Percentiles rank a stretch among this genome's conserved stretches.
Conservation (phyloP, 495 filamentous ascomycete genomes). For the Aspergillus cavernicola region DNA sequence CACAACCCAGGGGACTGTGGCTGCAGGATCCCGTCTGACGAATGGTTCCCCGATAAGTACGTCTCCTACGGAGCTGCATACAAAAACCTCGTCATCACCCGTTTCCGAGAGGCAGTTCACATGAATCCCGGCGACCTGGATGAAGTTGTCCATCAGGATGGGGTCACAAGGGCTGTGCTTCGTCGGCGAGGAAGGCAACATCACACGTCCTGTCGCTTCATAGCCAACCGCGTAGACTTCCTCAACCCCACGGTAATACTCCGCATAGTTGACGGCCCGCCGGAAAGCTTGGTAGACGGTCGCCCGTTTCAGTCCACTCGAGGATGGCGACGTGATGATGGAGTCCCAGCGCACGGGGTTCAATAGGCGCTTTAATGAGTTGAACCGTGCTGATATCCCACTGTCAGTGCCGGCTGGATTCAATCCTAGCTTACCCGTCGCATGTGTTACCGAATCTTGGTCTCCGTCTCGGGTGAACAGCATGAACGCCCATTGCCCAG, state of each 20-base stretch:
- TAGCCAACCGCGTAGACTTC: slow-evolving; percentile 21
- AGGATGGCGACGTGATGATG: background rate
- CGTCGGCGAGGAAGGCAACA: background rate
- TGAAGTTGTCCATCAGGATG: slow-evolving; percentile 33
- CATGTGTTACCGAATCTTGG: too few species aligned
- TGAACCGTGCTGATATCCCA: too few species aligned
- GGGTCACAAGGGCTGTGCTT: slow-evolving; percentile 15
- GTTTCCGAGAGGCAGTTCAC: slow-evolving; percentile 29
- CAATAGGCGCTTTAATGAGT: too few species aligned
- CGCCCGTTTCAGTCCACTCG: slow-evolving; percentile 11
- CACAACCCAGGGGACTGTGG: background rate
- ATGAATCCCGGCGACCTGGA: slow-evolving; percentile 39
- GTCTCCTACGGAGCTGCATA: slow-evolving; percentile 21
- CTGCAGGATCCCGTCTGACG: slow-evolving; percentile 2
- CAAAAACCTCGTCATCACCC: slow-evolving; percentile 22
- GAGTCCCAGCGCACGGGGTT: background rate
- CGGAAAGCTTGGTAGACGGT: slow-evolving; percentile 33
- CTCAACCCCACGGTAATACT: slow-evolving; percentile 34
- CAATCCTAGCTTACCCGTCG: too few species aligned
- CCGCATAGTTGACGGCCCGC: slow-evolving; percentile 30
- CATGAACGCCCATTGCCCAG: too few species aligned
- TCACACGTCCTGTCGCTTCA: slow-evolving; percentile 25
- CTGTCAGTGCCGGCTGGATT: too few species aligned
- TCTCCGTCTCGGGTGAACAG: too few species aligned
- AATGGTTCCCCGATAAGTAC: slow-evolving; percentile 9